Base-by-base conservation (phyloP, 2,329 filamentous ascomycete genomes). In the Coccinonectria pachysandricola region DNA sequence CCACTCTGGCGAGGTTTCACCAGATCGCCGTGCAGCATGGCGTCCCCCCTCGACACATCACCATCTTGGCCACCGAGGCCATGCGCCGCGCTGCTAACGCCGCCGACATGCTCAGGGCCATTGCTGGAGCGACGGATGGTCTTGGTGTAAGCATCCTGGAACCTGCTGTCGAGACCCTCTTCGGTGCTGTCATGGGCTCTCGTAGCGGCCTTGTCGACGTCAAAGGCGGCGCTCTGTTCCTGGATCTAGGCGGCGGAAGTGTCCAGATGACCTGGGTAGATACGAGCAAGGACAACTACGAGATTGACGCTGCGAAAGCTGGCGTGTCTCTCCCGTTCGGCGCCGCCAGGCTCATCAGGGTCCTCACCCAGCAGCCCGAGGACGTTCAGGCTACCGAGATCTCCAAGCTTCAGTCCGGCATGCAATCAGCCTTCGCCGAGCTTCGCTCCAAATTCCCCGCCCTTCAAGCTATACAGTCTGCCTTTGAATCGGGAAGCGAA, bases 21-120 rank as follows among this genome's bases (percentile, higher is more conserved):
- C 61, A 60, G 14, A 79, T 81, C 26, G 88, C 85, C 32, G 49
- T 64, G 28, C 70, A 77, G 31, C 84, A 83, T 46, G 63, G 65
- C 11, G 83, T 94, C 0, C 72, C 72, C 0, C 49, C 62, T 1
- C 41, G 54, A 17, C 75, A 86, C 37, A 71, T 88, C 33, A 69
- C 71, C 12, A 71, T 94, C 7, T 71, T 95, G 21, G 87, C 86
- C 12, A 95, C 87, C 0, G 87, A 94, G 53, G 87, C 87, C 4
- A 91, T 87, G 50, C 75, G 87, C 22, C 82, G 75, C 13, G 84
- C 87, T 5, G 54, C 69, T 31, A 95, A 95, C 46, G 75, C 77
- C 1, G 61, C 60, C 12, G 68, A 73, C 1, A 84, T 91, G 55
- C 63, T 82, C 2, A 50, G 58, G 0, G 64, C 67, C 16, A 87